Percentiles rank a stretch among this genome's conserved stretches.
These are phyloP conservation scores for Globisporangium splendens DNA, from an alignment of 352 stramenopile genomes.

Conservation along the genomic window DNA sequence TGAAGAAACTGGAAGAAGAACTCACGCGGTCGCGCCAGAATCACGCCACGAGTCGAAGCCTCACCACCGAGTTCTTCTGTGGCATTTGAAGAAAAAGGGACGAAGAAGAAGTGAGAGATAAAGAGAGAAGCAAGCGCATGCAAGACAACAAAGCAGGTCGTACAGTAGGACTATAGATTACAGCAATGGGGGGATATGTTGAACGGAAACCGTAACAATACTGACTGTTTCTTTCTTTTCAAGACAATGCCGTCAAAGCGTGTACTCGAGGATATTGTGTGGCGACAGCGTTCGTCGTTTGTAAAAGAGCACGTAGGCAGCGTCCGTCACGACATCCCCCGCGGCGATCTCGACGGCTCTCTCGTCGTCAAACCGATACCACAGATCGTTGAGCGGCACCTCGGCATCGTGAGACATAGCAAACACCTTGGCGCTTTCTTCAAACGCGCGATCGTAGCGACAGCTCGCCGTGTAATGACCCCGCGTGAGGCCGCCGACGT, in stretches of 20 bases:
- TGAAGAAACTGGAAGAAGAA: slow-evolving; percentile 54
- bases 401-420: slow-evolving; percentile 22
- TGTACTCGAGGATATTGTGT: slow-evolving; percentile 66
- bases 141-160: slow-evolving; percentile 7
- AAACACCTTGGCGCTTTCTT: slow-evolving; percentile 58
- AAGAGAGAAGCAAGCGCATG: background rate
- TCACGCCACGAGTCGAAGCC: slow-evolving; percentile 41
- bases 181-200: background rate
- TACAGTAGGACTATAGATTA: background rate
- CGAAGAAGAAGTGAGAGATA: background rate
- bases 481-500: slow-evolving; percentile 92
- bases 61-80: slow-evolving; percentile 66
- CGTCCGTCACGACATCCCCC: slow-evolving; percentile 73
- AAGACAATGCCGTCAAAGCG: slow-evolving; percentile 24
- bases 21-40: slow-evolving; percentile 41
- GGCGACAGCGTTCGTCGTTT: slow-evolving; percentile 73
- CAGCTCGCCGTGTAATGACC: slow-evolving; percentile 94
- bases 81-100: slow-evolving; percentile 35
- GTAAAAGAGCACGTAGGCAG: slow-evolving; percentile 92
- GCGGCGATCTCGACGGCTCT: slow-evolving; percentile 72
- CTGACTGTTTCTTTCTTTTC: background rate
- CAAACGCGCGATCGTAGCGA: slow-evolving; percentile 67
- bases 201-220: background rate
- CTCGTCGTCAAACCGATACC: slow-evolving; percentile 84
- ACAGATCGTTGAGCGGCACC: slow-evolving; percentile 55